phyloP scores from a whole-genome alignment of 345 rosid species.

The Turritis glabra region DNA sequence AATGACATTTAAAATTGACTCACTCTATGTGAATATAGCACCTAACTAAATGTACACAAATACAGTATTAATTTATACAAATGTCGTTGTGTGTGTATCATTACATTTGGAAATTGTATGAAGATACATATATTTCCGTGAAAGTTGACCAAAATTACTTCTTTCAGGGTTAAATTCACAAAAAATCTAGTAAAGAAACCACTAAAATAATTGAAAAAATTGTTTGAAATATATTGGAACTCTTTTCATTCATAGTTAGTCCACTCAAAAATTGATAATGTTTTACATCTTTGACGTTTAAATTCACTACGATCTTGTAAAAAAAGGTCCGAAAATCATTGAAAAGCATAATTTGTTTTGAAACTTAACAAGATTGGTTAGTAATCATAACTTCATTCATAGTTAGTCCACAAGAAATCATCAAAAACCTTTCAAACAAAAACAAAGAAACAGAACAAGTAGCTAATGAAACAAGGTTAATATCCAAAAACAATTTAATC shows the following conservation, averaged over 20 bases:
- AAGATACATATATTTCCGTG: slow-evolving; percentile 5
- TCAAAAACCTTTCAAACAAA: background rate
- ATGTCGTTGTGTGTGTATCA: background rate
- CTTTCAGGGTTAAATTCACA: background rate
- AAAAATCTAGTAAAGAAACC: background rate
- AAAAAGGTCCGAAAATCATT: background rate
- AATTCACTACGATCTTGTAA: background rate
- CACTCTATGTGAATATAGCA: slow-evolving; percentile 5
- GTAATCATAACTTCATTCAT: background rate
- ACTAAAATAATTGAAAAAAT: background rate
- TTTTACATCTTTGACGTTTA: background rate
- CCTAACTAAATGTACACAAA: background rate
- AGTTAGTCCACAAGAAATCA: background rate
- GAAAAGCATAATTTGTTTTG: background rate
- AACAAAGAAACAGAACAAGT: slow-evolving; percentile 5
- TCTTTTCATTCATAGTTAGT: background rate
- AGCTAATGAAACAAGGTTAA: background rate
- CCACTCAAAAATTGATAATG: background rate
- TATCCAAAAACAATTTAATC: background rate
- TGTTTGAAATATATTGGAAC: background rate
- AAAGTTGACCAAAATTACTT: background rate
- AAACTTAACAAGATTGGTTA: background rate
- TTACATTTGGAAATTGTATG: background rate
- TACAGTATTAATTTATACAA: background rate
- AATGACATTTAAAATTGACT: background rate